Evolutionary conservation across 192 early-diverging fungal species (phyloP), one percentile per base, ranked within the genome.

Genomic region (Jimgerdemannia lactiflua): DNA sequence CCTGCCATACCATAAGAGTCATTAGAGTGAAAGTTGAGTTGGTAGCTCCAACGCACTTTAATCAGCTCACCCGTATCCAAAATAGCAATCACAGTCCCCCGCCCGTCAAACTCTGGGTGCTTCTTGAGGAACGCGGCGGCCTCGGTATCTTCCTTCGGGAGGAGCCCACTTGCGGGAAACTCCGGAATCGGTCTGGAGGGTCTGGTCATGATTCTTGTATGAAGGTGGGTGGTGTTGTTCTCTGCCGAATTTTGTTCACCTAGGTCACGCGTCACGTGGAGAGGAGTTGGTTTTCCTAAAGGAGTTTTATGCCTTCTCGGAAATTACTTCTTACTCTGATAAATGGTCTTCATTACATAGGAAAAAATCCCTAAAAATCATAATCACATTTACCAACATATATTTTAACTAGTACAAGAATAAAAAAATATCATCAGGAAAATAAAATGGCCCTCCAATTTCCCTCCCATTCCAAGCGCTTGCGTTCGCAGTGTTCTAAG

Each of bases 11-110:
- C 49, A 59, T 29, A 59, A 59, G 49, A 6, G 49, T 14, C 8
- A 59, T 59, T 1, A 59, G 14, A 59, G 49, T 14, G 49, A 10
- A 59, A 59, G 49, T 10, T 10, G 8, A 6, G 6, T 59, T 59
- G 6, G 49, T 59, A 59, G 49, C 14, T 1, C 2, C 29, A 29
- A 29, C 29, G 14, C 14, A 6, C 49, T 59, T 59, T 59, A 2
- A 68, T 17, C 4, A 64, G 43, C 41, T 73, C 78, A 82, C 80
- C 96, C 3, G 96, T 96, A 79, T 99, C 97, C 19, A 99, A 86
- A 71, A 97, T 91, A 42, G 96, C 97, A 73, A 97, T 90, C 9
- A 96, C 91, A 11, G 92, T 92, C 44, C 92, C 92, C 68, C 97
- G 89, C 4, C 97, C 97, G 74, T 99, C 97, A 81, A 91, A 97